Base-by-base conservation (phyloP, 2,329 filamentous ascomycete genomes). In the Fusarium chaquense region DNA sequence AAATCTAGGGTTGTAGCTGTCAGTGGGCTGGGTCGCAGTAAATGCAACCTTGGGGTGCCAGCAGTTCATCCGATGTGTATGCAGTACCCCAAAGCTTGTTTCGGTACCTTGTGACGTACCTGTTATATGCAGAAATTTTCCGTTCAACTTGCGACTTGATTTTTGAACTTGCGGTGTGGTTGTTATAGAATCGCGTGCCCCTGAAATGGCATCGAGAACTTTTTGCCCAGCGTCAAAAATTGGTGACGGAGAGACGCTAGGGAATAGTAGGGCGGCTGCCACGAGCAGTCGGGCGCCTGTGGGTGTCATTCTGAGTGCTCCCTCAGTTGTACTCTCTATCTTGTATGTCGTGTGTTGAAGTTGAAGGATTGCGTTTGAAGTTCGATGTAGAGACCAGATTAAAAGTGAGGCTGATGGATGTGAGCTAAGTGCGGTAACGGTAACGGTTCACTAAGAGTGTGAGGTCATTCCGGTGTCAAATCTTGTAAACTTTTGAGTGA, bases 51-150 rank as follows among this genome's bases (percentile, higher is more conserved):
- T 55, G 46, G 20, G 40, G 43, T 54, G 22, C 49, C 38, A 50
- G 49, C 32, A 41, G 40, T 65, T 65, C 47, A 26, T 66, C 62
- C 32, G 26, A 49, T 61, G 54, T 45, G 40, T 58, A 51, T 61
- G 67, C 58, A 59, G 51, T 46, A 62, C 55, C 46, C 62, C 53
- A 46, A 26, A 41, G 54, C 35, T 47, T 46, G 46, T 43, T 45
- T 51, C 41, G 33, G 28, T 30, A 13, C 35, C 6, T 44, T 49
- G 26, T 33, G 67, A 78, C 85, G 67, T 83, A 95, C 93, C 94
- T 81, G 93, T 96, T 73, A 97, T 92, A 80, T 97, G 93, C 76
- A 97, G 85, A 82, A 97, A 97, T 77, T 88, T 89, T 70, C 93
- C 93, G 69, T 87, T 86, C 73, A 93, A 81, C 74, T 83, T 85